Evolutionary conservation across 225 moss, liverwort and hornwort genomes (phyloP).

Genomic region (Thuidium tamariscinum): DNA sequence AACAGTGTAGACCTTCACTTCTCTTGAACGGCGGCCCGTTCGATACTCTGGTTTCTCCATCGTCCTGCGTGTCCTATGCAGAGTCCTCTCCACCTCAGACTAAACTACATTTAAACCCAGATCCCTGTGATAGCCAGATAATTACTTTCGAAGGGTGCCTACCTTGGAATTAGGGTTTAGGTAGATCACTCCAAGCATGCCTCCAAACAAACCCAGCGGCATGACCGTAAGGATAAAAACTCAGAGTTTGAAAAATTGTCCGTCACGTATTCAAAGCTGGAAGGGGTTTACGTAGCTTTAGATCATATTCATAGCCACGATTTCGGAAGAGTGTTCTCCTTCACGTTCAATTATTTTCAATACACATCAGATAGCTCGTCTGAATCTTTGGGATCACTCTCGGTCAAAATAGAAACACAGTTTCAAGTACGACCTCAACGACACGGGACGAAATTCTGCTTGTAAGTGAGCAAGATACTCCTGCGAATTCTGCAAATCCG

Average conservation of each 20-base stretch:
- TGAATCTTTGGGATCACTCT: background rate
- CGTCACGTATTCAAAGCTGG: background rate
- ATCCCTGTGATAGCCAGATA: background rate
- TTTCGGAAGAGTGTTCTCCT: background rate
- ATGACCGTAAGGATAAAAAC: background rate
- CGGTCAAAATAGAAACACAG: background rate
- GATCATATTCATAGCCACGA: background rate
- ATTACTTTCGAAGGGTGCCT: background rate
- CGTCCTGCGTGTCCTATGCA: background rate
- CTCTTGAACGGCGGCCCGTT: slow-evolving; percentile 37
- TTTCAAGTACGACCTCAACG: background rate
- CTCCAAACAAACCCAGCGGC: background rate
- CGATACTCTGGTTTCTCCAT: slow-evolving; percentile 86
- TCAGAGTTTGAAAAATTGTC: background rate
- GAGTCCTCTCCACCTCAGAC: background rate
- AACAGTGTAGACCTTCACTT: slow-evolving; percentile 77
- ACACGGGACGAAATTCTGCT: background rate
- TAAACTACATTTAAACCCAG: background rate
- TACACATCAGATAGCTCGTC: background rate
- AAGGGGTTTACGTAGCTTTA: background rate
- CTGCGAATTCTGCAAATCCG: background rate
- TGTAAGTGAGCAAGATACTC: background rate
- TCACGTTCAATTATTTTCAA: background rate
- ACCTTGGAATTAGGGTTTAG: background rate
- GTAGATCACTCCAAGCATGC: background rate